Conservation (phyloP, 1,284 basidiomycete species). For the Xerocomus nothofagi region DNA sequence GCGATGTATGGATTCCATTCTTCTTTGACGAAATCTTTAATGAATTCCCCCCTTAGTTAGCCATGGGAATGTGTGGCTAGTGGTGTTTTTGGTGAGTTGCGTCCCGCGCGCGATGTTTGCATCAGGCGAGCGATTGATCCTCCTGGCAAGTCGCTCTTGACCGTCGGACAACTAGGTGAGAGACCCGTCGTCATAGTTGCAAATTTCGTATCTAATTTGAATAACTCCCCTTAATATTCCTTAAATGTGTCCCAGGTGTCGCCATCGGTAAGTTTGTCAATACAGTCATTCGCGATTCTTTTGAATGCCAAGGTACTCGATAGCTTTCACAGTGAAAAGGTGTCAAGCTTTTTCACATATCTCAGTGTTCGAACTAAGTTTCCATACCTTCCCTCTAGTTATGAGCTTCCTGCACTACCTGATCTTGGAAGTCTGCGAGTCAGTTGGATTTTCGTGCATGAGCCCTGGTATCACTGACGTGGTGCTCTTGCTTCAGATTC, state of each 20-base stretch:
- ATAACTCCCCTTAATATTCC: background rate
- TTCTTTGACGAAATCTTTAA: background rate
- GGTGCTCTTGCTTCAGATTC: constrained; percentile 27
- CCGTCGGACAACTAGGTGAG: constrained; percentile 50
- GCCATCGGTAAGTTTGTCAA: constrained; percentile 18
- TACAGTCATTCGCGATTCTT: background rate
- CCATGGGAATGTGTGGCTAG: constrained; percentile 53
- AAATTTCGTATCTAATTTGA: constrained; percentile 4
- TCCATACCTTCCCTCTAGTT: constrained; percentile 13
- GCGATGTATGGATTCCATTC: constrained; percentile 51
- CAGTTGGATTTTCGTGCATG: background rate
- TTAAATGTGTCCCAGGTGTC: constrained; percentile 9
- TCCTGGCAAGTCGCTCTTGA: constrained; percentile 43
- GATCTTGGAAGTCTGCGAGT: constrained; percentile 22
- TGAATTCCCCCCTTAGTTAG: constrained; percentile 48
- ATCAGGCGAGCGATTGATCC: constrained; percentile 1
- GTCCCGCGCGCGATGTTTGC: background rate
- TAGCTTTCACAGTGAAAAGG: constrained; percentile 51
- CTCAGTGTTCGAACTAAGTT: constrained; percentile 25
- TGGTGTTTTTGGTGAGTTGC: constrained; percentile 52
- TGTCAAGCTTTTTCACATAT: constrained; percentile 26
- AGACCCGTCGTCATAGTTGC: constrained; percentile 2
- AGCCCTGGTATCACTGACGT: background rate
- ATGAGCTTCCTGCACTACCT: constrained; percentile 10
- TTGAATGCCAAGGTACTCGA: constrained; percentile 1